Percentiles rank a stretch among this genome's conserved stretches.
Conservation (phyloP, 306 rosid genomes). For the Cucurbita ficifolia region DNA sequence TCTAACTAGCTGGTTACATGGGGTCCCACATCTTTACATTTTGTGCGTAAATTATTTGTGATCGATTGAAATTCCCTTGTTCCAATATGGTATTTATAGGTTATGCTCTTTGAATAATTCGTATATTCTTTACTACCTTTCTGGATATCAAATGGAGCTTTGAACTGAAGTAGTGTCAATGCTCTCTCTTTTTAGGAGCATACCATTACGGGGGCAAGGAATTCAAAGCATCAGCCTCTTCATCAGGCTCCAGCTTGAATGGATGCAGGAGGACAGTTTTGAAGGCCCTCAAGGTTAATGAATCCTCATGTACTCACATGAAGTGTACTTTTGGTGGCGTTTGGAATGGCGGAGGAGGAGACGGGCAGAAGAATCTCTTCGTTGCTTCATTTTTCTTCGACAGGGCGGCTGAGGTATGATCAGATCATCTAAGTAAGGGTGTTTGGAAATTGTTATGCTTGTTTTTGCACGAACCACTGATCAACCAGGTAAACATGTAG, state of each 20-base stretch:
- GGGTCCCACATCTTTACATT: background rate
- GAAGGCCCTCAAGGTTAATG: slow-evolving; percentile 72
- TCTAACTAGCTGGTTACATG: background rate
- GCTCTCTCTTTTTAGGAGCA: slow-evolving; percentile 23
- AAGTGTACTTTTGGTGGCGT: slow-evolving; percentile 93
- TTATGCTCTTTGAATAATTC: background rate
- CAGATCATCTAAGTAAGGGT: background rate
- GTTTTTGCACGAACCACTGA: background rate
- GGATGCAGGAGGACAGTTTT: slow-evolving; percentile 51
- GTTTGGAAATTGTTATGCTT: background rate
- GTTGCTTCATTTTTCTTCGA: slow-evolving; percentile 99
- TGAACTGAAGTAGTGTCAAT: background rate
- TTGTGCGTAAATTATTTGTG: background rate
- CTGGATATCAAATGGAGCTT: background rate
- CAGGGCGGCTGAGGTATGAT: slow-evolving; percentile 84
- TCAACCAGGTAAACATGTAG: slow-evolving; percentile 16
- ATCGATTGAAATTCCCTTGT: background rate
- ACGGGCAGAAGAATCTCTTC: slow-evolving; percentile 78
- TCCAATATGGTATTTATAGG: background rate
- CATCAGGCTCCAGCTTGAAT: slow-evolving; percentile 61
- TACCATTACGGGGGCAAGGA: slow-evolving; percentile 63
- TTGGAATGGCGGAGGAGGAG: slow-evolving; percentile 99
- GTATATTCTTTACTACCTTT: background rate
- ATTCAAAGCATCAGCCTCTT: slow-evolving; percentile 40
- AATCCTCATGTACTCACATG: slow-evolving; percentile 65